Evolutionary conservation across 2,329 filamentous ascomycete genomes (phyloP), one percentile per base, ranked within the genome.

Genomic region (Epichloe coenophiala): DNA sequence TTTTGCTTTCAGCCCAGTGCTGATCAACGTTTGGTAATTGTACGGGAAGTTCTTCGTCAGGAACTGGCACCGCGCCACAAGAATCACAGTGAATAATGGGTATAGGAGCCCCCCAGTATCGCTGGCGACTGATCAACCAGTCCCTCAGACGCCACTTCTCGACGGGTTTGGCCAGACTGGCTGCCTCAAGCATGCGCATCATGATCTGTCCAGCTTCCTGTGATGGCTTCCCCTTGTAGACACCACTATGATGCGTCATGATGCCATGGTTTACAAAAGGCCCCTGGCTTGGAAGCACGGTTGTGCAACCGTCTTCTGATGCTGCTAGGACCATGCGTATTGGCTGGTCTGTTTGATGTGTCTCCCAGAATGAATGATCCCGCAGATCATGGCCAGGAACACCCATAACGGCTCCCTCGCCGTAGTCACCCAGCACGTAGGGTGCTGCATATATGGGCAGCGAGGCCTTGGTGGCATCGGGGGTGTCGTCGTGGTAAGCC

Each of bases 61-160:
- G 86, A 1, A 95, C 88, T 1, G 88, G 83, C 1, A 94, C 86
- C 2, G 84, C 69, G 7, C 89, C 89, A 63, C 89, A 95, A 6
- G 74, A 74, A 17, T 68, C 64, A 61, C 89, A 95, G 67, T 95
- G 88, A 37, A 95, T 74, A 49, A 95, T 89, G 17, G 89, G 89
- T 49, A 95, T 95, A 0, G 89, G 89, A 0, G 88, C 13, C 89
- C 89, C 89, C 89, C 89, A 95, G 63, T 94, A 95, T 56, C 89
- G 75, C 65, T 95, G 89, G n/a, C 89, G 81, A 63, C 88, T 94
- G 59, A 95, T 84, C 51, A 95, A 71, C 89, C 89, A 95, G 66
- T 95, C 89, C 53, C 88, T 75, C 27, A 95, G 73, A 48, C 85
- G 81, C 87, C 88, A 95, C 54, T 80, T 86, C 53, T 86, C 80